phyloP scores from a whole-genome alignment of 2,329 filamentous ascomycete genomes.

The Clarireedia hainanense region DNA sequence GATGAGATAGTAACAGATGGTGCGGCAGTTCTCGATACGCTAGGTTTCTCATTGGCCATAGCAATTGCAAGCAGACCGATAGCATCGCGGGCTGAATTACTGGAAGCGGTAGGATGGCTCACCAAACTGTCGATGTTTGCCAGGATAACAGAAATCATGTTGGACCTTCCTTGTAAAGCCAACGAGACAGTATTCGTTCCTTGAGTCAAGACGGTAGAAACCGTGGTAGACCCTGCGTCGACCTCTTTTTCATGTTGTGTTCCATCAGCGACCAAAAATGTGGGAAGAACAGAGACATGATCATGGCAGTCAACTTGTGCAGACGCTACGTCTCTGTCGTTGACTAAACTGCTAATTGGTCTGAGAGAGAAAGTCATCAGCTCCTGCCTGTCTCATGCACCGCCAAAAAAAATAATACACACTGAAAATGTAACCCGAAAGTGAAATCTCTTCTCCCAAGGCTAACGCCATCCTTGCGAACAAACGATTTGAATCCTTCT shows the following conservation, averaged over 20 bases:
- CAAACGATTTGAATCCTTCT: slow-evolving; percentile 18
- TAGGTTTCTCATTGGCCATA: slow-evolving; percentile 2
- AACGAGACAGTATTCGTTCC: slow-evolving; percentile 7
- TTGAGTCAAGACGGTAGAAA: slow-evolving; percentile 4
- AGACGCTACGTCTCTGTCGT: neutral
- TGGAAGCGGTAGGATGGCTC: neutral
- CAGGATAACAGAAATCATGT: slow-evolving; percentile 5
- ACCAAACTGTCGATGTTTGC: slow-evolving; percentile 6
- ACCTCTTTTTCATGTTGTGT: neutral
- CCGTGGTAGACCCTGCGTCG: neutral
- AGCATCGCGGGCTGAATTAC: slow-evolving; percentile 4
- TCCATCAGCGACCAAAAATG: neutral
- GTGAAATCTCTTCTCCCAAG: slow-evolving; percentile 3
- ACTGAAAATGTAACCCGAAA: slow-evolving; percentile 5
- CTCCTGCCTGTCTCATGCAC: neutral
- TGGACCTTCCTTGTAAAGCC: slow-evolving; percentile 2
- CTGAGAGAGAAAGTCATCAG: neutral
- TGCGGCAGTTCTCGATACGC: neutral
- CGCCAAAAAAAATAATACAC: neutral
- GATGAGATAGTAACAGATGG: neutral
- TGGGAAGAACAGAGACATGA: neutral
- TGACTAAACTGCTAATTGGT: neutral
- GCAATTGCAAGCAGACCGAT: slow-evolving; percentile 7
- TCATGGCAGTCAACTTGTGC: neutral
- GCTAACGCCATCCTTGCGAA: slow-evolving; percentile 1